A percentile compares a stretch with the other conserved stretches of the same genome.
phyloP scores from a whole-genome alignment of 208 protist species.

The Acanthamoeba sp. region DNA sequence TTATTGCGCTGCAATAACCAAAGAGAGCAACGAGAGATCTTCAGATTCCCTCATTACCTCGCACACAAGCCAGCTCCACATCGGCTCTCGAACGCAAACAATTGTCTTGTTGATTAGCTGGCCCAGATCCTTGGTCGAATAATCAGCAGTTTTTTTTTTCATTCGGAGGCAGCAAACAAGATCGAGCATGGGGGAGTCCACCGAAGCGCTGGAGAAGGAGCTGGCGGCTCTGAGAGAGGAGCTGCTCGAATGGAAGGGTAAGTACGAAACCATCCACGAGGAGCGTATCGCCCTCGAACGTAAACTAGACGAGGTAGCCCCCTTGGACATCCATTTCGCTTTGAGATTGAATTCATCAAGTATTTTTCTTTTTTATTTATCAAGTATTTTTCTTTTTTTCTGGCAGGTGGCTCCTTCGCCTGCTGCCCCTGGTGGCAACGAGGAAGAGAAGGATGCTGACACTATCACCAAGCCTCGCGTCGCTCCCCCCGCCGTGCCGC shows the following conservation, averaged over 20 bases:
- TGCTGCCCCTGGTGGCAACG: neutral
- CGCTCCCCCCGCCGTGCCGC: neutral
- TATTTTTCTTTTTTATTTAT: neutral
- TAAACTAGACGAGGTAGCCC: slow-evolving; percentile 8
- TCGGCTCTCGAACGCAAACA: too few species aligned
- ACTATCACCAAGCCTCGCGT: neutral
- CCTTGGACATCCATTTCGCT: neutral
- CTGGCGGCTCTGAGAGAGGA: neutral
- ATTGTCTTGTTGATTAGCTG: too few species aligned
- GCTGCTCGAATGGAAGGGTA: neutral
- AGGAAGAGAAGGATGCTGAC: neutral
- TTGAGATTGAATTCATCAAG: neutral
- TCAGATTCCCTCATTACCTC: too few species aligned
- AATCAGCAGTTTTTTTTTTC: neutral
- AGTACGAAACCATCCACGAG: slow-evolving; percentile 22
- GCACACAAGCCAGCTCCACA: too few species aligned
- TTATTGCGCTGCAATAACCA: too few species aligned
- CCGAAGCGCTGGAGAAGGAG: slow-evolving; percentile 30
- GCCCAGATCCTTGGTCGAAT: neutral
- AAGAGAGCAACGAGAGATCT: too few species aligned
- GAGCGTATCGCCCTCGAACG: slow-evolving; percentile 40
- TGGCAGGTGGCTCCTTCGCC: neutral
- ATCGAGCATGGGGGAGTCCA: neutral
- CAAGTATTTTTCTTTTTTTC: neutral
- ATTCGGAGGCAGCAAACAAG: neutral